These are phyloP conservation scores for Tagetes patula DNA, from an alignment of 129 eudicot genomes.

Conservation along the genomic window DNA sequence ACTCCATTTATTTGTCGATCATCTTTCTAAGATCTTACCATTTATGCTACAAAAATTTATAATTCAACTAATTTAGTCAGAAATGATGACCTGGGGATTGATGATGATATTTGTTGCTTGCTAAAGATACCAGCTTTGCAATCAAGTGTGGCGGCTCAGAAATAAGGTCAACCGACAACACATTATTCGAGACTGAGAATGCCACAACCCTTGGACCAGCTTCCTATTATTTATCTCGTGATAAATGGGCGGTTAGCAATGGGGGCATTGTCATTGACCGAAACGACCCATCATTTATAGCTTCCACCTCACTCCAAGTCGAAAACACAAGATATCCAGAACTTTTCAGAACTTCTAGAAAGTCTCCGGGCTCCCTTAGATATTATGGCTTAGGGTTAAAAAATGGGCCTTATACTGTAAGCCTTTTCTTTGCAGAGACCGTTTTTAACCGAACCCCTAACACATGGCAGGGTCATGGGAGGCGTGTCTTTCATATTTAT, in stretches of 20 bases:
- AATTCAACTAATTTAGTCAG: neutral
- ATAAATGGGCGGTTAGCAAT: conserved; percentile 51
- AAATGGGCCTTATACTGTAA: conserved; percentile 48
- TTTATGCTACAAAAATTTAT: conserved; percentile 5
- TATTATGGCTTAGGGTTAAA: conserved; percentile 56
- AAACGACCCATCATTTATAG: conserved; percentile 37
- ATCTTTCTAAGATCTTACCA: neutral
- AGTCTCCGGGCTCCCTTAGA: conserved; percentile 55
- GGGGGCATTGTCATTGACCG: conserved; percentile 42
- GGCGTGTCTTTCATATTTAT: conserved; percentile 56
- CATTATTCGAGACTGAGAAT: conserved; percentile 47
- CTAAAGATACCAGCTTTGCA: conserved; percentile 47
- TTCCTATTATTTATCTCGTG: conserved; percentile 24
- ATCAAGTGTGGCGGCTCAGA: conserved; percentile 60
- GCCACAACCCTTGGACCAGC: conserved; percentile 49
- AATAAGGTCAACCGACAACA: conserved; percentile 31
- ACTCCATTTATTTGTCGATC: neutral
- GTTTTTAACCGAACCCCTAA: conserved; percentile 30
- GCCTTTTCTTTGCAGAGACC: conserved; percentile 49
- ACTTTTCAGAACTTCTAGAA: conserved; percentile 49
- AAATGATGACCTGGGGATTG: conserved; percentile 27
- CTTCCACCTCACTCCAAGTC: conserved; percentile 28
- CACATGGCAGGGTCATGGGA: conserved; percentile 45
- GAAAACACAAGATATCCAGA: conserved; percentile 41
- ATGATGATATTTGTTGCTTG: conserved; percentile 19